Percentiles rank a stretch among this genome's conserved stretches.
Evolutionary conservation across 495 filamentous ascomycete species (phyloP).

Genomic region (Daldinia concentrica): DNA sequence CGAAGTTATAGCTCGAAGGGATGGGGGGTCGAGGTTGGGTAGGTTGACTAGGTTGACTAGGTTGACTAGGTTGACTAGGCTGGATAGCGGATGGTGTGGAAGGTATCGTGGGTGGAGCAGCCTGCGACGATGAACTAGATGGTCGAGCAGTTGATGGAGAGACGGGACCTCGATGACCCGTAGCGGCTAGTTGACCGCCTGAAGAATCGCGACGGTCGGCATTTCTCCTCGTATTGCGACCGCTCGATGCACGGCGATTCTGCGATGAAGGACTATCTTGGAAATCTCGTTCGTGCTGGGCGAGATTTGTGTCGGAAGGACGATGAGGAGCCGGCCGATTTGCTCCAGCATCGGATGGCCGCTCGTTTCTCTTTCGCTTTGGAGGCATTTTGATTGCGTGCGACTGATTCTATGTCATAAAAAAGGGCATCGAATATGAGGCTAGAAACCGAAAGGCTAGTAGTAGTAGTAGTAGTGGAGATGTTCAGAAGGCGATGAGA

Average conservation of each 20-base stretch:
- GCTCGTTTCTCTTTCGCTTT: slow-evolving; percentile 65
- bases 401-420: slow-evolving; percentile 27
- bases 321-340: slow-evolving; percentile 63
- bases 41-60: no score
- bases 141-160: slow-evolving; percentile 55
- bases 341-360: slow-evolving; percentile 53
- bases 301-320: slow-evolving; percentile 57
- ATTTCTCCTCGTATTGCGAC: slow-evolving; percentile 50
- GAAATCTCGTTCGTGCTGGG: slow-evolving; percentile 60
- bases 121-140: slow-evolving; percentile 55
- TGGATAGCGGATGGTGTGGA: slow-evolving; percentile 40
- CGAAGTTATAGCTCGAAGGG: slow-evolving; percentile 57
- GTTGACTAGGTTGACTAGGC: no score
- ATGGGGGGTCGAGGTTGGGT: slow-evolving; percentile 38
- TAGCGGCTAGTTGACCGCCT: slow-evolving; percentile 34
- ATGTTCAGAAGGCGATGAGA: slow-evolving; percentile 1
- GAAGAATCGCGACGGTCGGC: slow-evolving; percentile 57
- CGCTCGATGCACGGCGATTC: slow-evolving; percentile 49
- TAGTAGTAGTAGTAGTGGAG: neutral
- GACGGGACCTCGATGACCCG: slow-evolving; percentile 44
- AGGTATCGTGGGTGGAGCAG: slow-evolving; percentile 39
- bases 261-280: slow-evolving; percentile 46
- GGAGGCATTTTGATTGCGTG: slow-evolving; percentile 54
- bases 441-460: slow-evolving; percentile 4
- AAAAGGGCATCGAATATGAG: slow-evolving; percentile 39